phyloP scores from a whole-genome alignment of 768 basidiomycete species.

The Hericium rajendrae region DNA sequence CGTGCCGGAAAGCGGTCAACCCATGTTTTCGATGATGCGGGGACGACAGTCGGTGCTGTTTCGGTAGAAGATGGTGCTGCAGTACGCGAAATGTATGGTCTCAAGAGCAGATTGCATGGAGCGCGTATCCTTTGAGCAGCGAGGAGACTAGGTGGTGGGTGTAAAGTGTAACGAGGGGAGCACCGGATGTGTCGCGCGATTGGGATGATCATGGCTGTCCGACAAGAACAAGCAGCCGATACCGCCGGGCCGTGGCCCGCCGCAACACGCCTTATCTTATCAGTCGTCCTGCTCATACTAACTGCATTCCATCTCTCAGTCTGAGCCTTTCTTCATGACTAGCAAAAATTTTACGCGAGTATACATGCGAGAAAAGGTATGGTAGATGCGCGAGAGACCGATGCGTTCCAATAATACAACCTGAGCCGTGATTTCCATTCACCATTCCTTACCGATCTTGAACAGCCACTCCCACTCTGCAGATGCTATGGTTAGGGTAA shows the following conservation, averaged over 20 bases:
- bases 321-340: too few species aligned
- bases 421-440: conserved; percentile 15
- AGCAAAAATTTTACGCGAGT: not conserved
- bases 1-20: conserved; percentile 51
- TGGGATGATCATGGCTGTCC: not conserved
- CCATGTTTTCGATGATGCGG: conserved; percentile 40
- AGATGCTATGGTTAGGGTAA: not conserved
- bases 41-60: not conserved
- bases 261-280: too few species aligned
- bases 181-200: not conserved
- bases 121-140: not conserved
- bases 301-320: too few species aligned
- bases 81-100: too few species aligned
- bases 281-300: too few species aligned
- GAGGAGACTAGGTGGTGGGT: not conserved
- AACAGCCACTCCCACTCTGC: conserved; percentile 84
- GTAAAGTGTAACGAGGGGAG: not conserved
- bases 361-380: not conserved
- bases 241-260: too few species aligned
- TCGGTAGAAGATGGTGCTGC: not conserved
- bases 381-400: not conserved
- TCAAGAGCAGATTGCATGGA: too few species aligned
- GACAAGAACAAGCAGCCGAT: too few species aligned
- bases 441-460: conserved; percentile 92
- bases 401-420: conserved; percentile 1